Conservation (phyloP, 345 rosid genomes). For the Adansonia digitata region DNA sequence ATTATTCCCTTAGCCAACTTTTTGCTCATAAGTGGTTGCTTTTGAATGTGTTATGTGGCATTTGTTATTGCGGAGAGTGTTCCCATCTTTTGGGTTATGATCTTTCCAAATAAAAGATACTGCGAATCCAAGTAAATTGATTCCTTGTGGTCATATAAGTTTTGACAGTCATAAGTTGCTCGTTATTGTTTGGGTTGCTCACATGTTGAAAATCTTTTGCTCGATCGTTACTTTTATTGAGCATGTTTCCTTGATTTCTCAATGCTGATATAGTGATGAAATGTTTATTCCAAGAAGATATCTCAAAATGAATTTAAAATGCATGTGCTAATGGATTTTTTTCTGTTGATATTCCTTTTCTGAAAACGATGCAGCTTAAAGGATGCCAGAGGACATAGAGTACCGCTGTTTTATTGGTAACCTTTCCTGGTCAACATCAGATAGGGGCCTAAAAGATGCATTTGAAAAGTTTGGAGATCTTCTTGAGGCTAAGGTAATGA, state of each 20-base stretch:
- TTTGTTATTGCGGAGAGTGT: neutral
- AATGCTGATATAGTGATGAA: neutral
- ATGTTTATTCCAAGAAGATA: neutral
- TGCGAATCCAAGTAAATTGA: neutral
- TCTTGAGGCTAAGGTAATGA: conserved; percentile 72
- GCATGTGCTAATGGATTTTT: neutral
- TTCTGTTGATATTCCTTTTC: neutral
- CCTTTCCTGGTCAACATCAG: conserved; percentile 88
- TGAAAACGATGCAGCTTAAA: conserved; percentile 25
- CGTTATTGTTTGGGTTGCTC: neutral
- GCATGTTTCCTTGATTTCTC: neutral
- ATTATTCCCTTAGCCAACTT: neutral
- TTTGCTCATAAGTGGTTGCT: neutral
- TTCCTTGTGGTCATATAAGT: neutral
- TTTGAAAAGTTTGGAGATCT: conserved; percentile 90
- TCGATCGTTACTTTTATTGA: neutral
- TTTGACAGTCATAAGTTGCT: neutral
- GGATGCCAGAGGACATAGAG: conserved; percentile 74
- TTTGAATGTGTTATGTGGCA: neutral
- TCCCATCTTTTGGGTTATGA: neutral
- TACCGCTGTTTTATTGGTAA: conserved; percentile 92
- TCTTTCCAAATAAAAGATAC: neutral
- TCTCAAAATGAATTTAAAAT: neutral
- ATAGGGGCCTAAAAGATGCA: conserved; percentile 80
- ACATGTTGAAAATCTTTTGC: neutral